Conservation (phyloP, 306 rosid species). For the Castanospermum australe region DNA sequence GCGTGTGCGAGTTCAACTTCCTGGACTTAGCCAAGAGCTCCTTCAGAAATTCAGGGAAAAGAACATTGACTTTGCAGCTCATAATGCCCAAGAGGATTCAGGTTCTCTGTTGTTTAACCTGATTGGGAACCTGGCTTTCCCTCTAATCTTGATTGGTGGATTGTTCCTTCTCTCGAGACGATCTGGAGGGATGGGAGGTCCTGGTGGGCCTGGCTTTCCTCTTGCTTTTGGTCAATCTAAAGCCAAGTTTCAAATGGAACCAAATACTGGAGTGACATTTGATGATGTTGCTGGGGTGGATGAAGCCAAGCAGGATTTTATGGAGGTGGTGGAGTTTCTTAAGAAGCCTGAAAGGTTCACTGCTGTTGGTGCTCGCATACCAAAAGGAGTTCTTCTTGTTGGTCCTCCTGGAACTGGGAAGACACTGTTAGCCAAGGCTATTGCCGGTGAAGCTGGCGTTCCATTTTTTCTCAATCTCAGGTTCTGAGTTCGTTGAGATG, state of each 20-base stretch:
- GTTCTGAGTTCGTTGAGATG: slow-evolving; percentile 99
- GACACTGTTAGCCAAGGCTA: slow-evolving; percentile 92
- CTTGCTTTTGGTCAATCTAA: slow-evolving; percentile 93
- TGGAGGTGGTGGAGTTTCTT: slow-evolving; percentile 97
- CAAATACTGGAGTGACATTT: slow-evolving; percentile 97
- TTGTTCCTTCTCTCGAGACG: slow-evolving; percentile 91
- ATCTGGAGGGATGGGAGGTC: slow-evolving; percentile 99
- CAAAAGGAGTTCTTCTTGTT: slow-evolving; percentile 97
- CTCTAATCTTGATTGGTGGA: slow-evolving; percentile 84
- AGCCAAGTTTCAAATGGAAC: slow-evolving; percentile 99
- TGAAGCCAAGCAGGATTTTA: slow-evolving; percentile 98
- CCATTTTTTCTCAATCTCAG: slow-evolving; percentile 97
- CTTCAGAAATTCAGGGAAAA: slow-evolving; percentile 97
- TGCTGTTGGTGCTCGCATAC: slow-evolving; percentile 98
- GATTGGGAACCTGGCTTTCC: slow-evolving; percentile 96
- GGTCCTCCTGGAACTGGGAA: slow-evolving; percentile 99
- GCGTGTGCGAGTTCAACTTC: slow-evolving; percentile 93
- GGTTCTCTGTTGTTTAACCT: slow-evolving; percentile 84
- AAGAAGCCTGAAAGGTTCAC: slow-evolving; percentile 99
- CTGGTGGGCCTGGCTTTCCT: slow-evolving; percentile 98
- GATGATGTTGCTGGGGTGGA: slow-evolving; percentile 99
- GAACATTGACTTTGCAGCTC: slow-evolving; percentile 97
- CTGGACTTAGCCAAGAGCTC: slow-evolving; percentile 95
- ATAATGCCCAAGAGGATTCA: slow-evolving; percentile 95
- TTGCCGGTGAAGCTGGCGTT: slow-evolving; percentile 99